phyloP scores from a whole-genome alignment of 2,329 filamentous ascomycete genomes.

The Penicillium sp. region DNA sequence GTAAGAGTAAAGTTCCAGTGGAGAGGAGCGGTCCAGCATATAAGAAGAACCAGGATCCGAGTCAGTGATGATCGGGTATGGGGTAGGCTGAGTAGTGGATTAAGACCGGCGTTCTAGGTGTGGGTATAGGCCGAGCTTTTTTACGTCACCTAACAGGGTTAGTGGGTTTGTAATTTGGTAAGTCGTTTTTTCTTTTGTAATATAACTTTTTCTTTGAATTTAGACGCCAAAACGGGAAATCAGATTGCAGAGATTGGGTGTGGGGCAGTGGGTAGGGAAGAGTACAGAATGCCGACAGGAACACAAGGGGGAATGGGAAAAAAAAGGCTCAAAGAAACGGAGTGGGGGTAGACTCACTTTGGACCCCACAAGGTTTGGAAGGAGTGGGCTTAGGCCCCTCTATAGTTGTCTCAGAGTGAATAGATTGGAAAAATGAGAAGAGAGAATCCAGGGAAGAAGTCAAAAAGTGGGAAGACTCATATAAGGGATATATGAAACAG shows the following conservation, averaged over 20 bases:
- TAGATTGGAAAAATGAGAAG: neutral
- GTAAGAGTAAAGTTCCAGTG: constrained; percentile 14
- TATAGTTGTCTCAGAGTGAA: constrained; percentile 10
- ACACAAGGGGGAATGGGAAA: constrained; percentile 1
- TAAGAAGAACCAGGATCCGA: constrained; percentile 24
- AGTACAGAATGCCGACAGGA: constrained; percentile 25
- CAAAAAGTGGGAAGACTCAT: neutral
- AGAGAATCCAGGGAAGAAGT: neutral
- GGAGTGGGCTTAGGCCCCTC: constrained; percentile 16
- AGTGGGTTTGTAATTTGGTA: constrained; percentile 18
- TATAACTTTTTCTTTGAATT: constrained; percentile 13
- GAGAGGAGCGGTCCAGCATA: constrained; percentile 22
- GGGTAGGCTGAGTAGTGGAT: constrained; percentile 23
- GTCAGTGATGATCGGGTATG: constrained; percentile 21
- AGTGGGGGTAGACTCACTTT: neutral
- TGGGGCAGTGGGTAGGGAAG: constrained; percentile 20
- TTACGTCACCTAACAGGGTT: constrained; percentile 27
- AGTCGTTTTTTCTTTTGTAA: constrained; percentile 8
- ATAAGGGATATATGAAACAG: constrained; percentile 3
- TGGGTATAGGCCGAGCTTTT: constrained; percentile 24
- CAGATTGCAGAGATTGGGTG: constrained; percentile 24
- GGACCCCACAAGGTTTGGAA: constrained; percentile 13
- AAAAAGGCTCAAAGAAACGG: constrained; percentile 1
- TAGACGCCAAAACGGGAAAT: constrained; percentile 9
- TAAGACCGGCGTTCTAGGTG: constrained; percentile 9